Evolutionary conservation across 805 yeast species (phyloP), one percentile per base, ranked within the genome.

Genomic region (Wickerhamomyces mucosus): DNA sequence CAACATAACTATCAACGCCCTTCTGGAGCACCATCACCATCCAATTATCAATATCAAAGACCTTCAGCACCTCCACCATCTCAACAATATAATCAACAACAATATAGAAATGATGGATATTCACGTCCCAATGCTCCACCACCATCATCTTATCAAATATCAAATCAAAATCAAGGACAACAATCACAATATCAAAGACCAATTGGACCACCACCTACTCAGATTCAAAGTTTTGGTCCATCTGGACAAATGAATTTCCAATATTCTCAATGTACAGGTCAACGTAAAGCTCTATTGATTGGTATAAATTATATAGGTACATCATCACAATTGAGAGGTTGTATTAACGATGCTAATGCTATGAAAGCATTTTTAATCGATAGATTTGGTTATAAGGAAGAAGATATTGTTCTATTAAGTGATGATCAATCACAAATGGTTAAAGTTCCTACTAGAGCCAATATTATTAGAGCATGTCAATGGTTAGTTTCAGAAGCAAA

Each of bases 291-390:
- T 3, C 51, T 84, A 33, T 49, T 82, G 30, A 65, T 84, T 35
- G 95, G 95, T 10, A 76, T 79, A 52, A 84, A 84, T 57, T 84
- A 84, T 55, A 62, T 71, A 38, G 86, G 86, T 6, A 57, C 78
- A 4, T 54, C 51, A 29, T 77, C 72, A 46, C 69, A 65, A 39
- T 57, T 84, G 28, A 62, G 75, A 27, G 95, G 95, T 2, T 83
- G 94, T 53, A 78, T 84, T 48, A 84, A 84, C 48, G 95, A 83
- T 54, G 84, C 67, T 13, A 55, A 65, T 31, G 55, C 69, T 72
- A 63, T 59, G 54, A 43, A 41, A 43, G 44, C 51, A 20, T 67
- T 66, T 38, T 57, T 74, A 35, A 48, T 15, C 33, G 26, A 23
- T 23, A 47, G 16, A 38, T 53, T 62, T 36, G 80, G 80, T 0